Conservation (phyloP, 768 basidiomycete genomes). For the Tricholoma bakamatsutake region DNA sequence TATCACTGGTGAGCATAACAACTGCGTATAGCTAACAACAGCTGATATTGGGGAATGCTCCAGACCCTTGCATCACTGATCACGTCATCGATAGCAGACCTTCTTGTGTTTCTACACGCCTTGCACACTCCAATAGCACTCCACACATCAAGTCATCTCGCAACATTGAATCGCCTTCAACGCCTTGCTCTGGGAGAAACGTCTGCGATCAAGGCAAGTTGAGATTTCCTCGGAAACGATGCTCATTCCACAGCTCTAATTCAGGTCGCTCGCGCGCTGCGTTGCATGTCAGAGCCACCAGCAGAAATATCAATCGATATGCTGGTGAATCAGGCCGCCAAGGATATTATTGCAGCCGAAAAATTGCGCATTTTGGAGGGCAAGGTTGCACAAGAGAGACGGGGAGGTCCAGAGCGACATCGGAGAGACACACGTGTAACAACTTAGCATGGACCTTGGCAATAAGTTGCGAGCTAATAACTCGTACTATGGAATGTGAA, state of each 20-base stretch:
- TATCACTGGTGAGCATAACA: conserved; percentile 30
- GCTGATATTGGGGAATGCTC: not conserved
- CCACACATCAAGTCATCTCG: conserved; percentile 45
- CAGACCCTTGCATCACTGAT: conserved; percentile 51
- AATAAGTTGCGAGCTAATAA: not conserved
- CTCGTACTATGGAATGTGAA: conserved; percentile 1
- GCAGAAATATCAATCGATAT: conserved; percentile 36
- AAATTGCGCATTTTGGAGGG: conserved; percentile 53
- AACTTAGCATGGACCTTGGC: conserved; percentile 3
- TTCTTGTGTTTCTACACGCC: conserved; percentile 58
- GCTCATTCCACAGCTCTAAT: conserved; percentile 4
- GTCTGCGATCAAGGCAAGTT: conserved; percentile 42
- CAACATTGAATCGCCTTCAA: conserved; percentile 45
- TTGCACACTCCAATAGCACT: conserved; percentile 47
- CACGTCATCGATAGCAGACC: conserved; percentile 57
- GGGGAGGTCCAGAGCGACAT: conserved; percentile 21
- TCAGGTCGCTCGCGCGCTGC: conserved; percentile 52
- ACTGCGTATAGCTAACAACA: not conserved
- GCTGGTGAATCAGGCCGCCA: conserved; percentile 53
- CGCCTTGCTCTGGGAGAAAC: conserved; percentile 43
- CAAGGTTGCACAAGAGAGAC: conserved; percentile 26
- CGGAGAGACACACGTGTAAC: conserved; percentile 12
- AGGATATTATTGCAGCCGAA: conserved; percentile 64
- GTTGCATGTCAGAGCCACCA: conserved; percentile 45
- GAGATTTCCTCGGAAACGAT: not conserved